Evolutionary conservation across 1,139 yeast species (phyloP), one percentile per base, ranked within the genome.

Genomic region (Taiozyma sp.): DNA sequence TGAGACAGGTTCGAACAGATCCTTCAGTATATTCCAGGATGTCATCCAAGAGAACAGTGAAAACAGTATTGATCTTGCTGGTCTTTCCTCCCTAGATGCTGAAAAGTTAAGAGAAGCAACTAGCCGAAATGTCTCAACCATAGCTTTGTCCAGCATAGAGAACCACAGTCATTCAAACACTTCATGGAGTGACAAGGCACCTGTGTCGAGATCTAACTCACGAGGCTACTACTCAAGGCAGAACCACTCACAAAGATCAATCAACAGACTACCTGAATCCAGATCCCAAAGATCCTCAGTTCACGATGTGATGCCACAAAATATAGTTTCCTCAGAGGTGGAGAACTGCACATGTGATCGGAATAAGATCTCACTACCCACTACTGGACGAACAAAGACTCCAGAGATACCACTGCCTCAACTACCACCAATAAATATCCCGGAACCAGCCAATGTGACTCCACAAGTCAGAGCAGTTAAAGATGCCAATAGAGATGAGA

Each of bases 21-120:
- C 52, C 2, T 61, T 61, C 46, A 54, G 48, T 30, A 58, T 61
- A 16, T 60, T 46, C 40, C 60, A 55, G 14, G 63, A 61, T 45
- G 58, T 43, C 3, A 60, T 61, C 16, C 47, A 58, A 34, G 64
- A 60, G 42, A 51, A 54, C 22, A 40, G 35, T 16, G 60, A 57
- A 37, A 59, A 56, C 11, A 52, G 57, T 13, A 43, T 56, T 14
- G 43, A 48, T 32, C 48, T 59, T 2, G 45, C 59, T 3, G 60
- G 59, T 1, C 45, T 59, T 8, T 55, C 61, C 7, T 43, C 53
- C 4, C 39, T 60, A 28, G 53, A 58, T 44, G 42, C 49, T 26
- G 61, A 57, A 4, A 47, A 47, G 14, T 24, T 56, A 8, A 45
- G 45, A 16, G 45, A 47, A 11, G 29, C 43, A 6, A 40, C 50